Conservation (phyloP, 768 basidiomycete genomes). For the Pisolithus tinctorius region DNA sequence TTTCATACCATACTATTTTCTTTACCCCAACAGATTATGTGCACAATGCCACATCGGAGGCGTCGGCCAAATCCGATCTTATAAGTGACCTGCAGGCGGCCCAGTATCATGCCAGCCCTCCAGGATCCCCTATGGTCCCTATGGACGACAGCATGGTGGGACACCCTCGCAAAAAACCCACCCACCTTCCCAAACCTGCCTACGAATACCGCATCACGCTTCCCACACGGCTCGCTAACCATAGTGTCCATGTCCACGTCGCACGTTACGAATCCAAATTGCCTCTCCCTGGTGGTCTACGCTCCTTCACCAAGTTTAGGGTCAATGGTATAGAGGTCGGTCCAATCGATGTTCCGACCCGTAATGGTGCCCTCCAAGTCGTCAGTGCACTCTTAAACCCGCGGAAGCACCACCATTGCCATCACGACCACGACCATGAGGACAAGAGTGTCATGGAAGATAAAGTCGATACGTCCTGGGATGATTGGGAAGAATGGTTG, state of each 20-base stretch:
- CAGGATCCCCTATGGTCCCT: not conserved
- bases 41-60: slow-evolving; percentile 6
- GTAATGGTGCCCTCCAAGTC: slow-evolving; percentile 55
- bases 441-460: not conserved
- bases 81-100: not conserved
- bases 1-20: not conserved
- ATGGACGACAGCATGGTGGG: not conserved
- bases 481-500: slow-evolving; percentile 43
- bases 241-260: slow-evolving; percentile 40
- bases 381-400: slow-evolving; percentile 38
- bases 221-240: slow-evolving; percentile 37
- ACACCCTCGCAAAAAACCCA: not conserved
- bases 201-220: slow-evolving; percentile 30
- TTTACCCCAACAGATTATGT: slow-evolving; percentile 4
- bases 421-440: not conserved
- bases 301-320: slow-evolving; percentile 31
- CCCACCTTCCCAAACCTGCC: slow-evolving; percentile 21
- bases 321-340: slow-evolving; percentile 35
- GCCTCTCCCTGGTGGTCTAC: slow-evolving; percentile 32
- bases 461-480: slow-evolving; percentile 30
- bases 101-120: not conserved
- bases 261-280: slow-evolving; percentile 38
- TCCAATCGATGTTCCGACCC: slow-evolving; percentile 40
- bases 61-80: not conserved
- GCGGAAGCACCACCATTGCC: slow-evolving; percentile 12